Conservation (phyloP, 169 alveolate genomes). For the Eimeria acervulina region DNA sequence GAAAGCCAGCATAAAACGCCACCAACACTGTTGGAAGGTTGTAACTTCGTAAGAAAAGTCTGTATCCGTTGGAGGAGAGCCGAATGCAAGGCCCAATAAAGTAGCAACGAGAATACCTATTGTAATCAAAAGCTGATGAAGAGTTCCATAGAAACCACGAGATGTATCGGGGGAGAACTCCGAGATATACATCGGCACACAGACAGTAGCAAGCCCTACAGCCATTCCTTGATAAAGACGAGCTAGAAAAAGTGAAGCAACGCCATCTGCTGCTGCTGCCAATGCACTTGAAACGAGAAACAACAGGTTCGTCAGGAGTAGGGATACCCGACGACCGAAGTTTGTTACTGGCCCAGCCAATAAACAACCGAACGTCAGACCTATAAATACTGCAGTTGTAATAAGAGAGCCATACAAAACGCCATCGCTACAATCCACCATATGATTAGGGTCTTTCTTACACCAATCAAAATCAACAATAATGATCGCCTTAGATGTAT, state of each 20-base stretch:
- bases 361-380: conserved; percentile 82
- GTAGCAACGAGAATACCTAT: conserved; percentile 90
- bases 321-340: conserved; percentile 81
- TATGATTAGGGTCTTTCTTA: conserved; percentile 44
- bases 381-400: conserved; percentile 75
- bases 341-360: conserved; percentile 77
- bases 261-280: conserved; percentile 80
- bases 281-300: conserved; percentile 73
- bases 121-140: conserved; percentile 90
- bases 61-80: conserved; percentile 76
- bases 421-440: conserved; percentile 72
- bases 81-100: conserved; percentile 87
- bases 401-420: conserved; percentile 80
- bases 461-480: conserved; percentile 85
- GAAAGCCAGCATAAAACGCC: conserved; percentile 84
- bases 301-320: conserved; percentile 66
- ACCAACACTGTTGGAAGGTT: conserved; percentile 83
- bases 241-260: conserved; percentile 87
- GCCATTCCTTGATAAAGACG: conserved; percentile 91
- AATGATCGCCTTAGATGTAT: conserved; percentile 81
- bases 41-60: conserved; percentile 34
- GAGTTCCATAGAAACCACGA: conserved; percentile 90
- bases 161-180: conserved; percentile 90
- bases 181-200: conserved; percentile 91
- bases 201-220: conserved; percentile 90